Base-by-base conservation (phyloP, 1,284 basidiomycete species). In the Omphalotus olearius region DNA sequence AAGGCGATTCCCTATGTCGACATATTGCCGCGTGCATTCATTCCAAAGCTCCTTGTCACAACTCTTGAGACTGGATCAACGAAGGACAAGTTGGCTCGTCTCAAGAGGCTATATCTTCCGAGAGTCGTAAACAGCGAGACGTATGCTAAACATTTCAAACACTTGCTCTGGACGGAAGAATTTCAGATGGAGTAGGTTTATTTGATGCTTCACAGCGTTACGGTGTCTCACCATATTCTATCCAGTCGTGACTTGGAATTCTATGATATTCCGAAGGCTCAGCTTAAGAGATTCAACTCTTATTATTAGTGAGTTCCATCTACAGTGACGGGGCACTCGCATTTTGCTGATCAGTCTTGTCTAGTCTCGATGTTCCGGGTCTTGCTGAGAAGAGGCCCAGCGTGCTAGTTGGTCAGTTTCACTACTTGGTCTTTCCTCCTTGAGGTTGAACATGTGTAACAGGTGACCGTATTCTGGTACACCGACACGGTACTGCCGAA, bases 331-430 rank as follows among this genome's bases (percentile, higher is more conserved):
- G n/a, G n/a, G n/a, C n/a, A n/a, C n/a, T 26, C 10, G 10, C 25
- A 14, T 13, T n/a, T 23, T 23, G 23, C 16, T 41, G 16, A 13
- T 43, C 52, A n/a, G 26, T 36, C 36, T 45, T 30, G 50, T 45
- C 1, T 37, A 85, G 83, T 54, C 66, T 86, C 7, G 54, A 60
- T 1, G 82, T 86, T 2, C 80, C 78, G 2, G 83, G 82, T 0
- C 65, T 87, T 1, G 80, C 83, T 0, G 83, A 85, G 62, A 85
- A 84, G 53, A 70, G 81, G 0, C 82, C 81, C 0, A 82, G 81
- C 56, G 80, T 84, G 3, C 66, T 83, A 3, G 67, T 79, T n/a
- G 81, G 83, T 76, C 43, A 59, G 73, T 64, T 25, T 38, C 6
- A n/a, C 1, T 40, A 6, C 26, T 6, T 30, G 7, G 11, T 43